These are phyloP conservation scores for Chrysanthemum seticuspe DNA, from an alignment of 129 eudicot genomes.

Conservation along the genomic window DNA sequence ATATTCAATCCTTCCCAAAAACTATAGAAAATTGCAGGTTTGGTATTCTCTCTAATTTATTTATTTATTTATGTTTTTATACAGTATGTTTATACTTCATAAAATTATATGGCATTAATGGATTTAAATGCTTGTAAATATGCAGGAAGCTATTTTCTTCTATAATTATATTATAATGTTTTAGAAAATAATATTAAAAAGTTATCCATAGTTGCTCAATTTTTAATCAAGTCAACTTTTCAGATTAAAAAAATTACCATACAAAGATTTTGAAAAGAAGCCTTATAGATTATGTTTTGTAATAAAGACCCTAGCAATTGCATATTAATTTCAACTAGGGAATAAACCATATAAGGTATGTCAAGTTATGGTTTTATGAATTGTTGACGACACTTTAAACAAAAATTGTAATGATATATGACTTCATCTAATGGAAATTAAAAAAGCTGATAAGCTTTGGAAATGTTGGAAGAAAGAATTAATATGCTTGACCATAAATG, in stretches of 20 bases:
- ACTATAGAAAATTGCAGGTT: constrained; percentile 95
- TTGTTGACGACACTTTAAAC: no score
- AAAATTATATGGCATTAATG: not conserved
- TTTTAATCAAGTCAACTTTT: not conserved
- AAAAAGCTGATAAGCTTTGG: no score
- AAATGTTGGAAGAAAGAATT: no score
- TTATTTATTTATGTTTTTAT: not conserved
- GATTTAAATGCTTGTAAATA: constrained; percentile 6
- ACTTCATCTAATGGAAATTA: no score
- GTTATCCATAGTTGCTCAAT: not conserved
- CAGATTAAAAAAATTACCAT: not conserved
- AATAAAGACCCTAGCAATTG: not conserved
- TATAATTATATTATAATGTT: not conserved
- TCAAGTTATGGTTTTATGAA: no score
- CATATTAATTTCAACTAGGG: not conserved
- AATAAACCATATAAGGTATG: not conserved
- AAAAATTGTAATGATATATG: no score
- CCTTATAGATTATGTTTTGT: not conserved
- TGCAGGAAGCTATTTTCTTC: not conserved
- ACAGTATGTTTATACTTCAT: not conserved
- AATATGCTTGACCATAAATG: no score
- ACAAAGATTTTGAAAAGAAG: not conserved
- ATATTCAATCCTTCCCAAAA: constrained; percentile 59
- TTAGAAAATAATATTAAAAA: not conserved
- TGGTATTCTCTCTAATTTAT: not conserved